These are phyloP conservation scores for Lodderomyces jiufengensis DNA, from an alignment of 1,139 yeast genomes.

Conservation along the genomic window DNA sequence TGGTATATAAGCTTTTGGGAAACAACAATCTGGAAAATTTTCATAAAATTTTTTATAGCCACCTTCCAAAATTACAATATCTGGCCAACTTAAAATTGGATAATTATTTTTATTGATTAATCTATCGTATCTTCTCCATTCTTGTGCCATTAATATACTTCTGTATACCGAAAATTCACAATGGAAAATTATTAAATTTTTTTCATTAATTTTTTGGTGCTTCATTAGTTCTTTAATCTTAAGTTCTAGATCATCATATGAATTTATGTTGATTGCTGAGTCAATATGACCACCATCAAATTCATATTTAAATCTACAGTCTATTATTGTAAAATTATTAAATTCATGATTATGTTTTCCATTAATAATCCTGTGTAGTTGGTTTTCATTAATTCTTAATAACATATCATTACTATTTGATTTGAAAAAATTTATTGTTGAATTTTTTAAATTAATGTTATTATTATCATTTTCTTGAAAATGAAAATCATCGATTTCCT, in stretches of 20 bases:
- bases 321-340: conserved; percentile 63
- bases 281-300: conserved; percentile 88
- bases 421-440: conserved; percentile 43
- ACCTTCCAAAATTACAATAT: conserved; percentile 82
- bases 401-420: conserved; percentile 58
- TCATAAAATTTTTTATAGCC: conserved; percentile 82
- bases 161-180: conserved; percentile 92
- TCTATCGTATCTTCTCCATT: conserved; percentile 80
- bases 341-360: conserved; percentile 54
- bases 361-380: conserved; percentile 59
- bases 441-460: conserved; percentile 38
- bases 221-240: conserved; percentile 26
- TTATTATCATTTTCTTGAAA: conserved; percentile 37
- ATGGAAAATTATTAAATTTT: conserved; percentile 70
- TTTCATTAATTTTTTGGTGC: conserved; percentile 14
- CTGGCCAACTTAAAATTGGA: conserved; percentile 82
- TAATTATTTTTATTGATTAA: conserved; percentile 66
- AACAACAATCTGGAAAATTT: conserved; percentile 50
- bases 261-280: conserved; percentile 75
- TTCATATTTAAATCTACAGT: conserved; percentile 92
- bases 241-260: conserved; percentile 64
- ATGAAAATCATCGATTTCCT: conserved; percentile 29
- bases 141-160: conserved; percentile 90
- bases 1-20: conserved; percentile 76
- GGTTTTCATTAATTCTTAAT: conserved; percentile 68